phyloP scores from a whole-genome alignment of 2,329 filamentous ascomycete genomes.

The Diaporthe amygdali region DNA sequence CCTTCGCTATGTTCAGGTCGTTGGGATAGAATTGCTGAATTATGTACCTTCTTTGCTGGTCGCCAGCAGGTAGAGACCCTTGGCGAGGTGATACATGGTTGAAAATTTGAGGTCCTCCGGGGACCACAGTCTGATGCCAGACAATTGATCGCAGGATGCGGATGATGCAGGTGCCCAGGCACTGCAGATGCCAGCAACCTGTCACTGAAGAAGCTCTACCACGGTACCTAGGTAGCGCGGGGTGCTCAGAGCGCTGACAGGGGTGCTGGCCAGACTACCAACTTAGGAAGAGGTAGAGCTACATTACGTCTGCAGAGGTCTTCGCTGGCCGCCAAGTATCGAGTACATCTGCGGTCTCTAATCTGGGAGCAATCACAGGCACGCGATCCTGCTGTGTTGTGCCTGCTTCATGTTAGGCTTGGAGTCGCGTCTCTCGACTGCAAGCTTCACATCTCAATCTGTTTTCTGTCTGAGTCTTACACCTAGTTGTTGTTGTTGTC shows the following conservation, averaged over 20 bases:
- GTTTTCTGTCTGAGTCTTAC: background rate
- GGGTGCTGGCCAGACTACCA: background rate
- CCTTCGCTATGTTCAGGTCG: constrained; percentile 26
- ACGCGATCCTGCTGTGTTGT: background rate
- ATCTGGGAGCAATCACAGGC: background rate
- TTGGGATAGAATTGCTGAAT: background rate
- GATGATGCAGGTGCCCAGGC: constrained; percentile 20
- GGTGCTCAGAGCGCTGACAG: constrained; percentile 1
- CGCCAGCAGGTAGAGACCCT: constrained; percentile 91
- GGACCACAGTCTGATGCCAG: constrained; percentile 18
- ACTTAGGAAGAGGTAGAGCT: background rate
- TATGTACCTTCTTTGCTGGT: constrained; percentile 90
- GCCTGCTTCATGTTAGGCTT: background rate
- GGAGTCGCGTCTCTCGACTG: background rate
- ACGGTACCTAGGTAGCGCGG: too few relatives aligned
- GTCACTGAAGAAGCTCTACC: constrained; percentile 1
- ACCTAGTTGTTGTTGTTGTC: background rate
- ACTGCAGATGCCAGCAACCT: constrained; percentile 22
- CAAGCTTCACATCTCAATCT: background rate
- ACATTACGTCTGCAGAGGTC: accelerated
- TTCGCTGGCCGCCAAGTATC: background rate
- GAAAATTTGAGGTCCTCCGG: constrained; percentile 16
- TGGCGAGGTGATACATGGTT: constrained; percentile 92
- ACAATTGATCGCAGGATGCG: background rate
- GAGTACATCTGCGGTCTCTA: background rate